A percentile compares a stretch with the other conserved stretches of the same genome.
Evolutionary conservation across 176 grass and related monocot species (phyloP).

Genomic region (Oropetium thomaeum): DNA sequence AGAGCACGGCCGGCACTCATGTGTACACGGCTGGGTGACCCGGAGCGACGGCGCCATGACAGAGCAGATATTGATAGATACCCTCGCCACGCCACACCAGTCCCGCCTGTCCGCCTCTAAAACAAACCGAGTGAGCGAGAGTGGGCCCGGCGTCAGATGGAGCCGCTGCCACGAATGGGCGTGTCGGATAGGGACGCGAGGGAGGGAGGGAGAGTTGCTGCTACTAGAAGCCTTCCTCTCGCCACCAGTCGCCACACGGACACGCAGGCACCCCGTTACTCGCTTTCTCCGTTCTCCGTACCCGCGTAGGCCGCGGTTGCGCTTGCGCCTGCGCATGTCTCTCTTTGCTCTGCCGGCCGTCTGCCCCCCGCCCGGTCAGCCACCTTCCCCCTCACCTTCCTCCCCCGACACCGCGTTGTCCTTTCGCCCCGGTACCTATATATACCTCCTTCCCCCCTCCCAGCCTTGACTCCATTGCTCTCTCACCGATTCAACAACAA

Average conservation of each 20-base stretch:
- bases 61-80: not conserved
- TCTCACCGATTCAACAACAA: not conserved
- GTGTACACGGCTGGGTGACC: slow-evolving; percentile 19
- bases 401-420: slow-evolving; percentile 25
- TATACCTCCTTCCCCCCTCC: not conserved
- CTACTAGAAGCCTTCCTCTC: not conserved
- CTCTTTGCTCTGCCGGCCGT: no score
- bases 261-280: not conserved
- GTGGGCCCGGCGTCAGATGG: not conserved
- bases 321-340: no score
- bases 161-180: not conserved
- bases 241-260: not conserved
- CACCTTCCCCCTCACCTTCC: slow-evolving; percentile 14
- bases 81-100: not conserved
- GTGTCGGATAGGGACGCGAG: not conserved
- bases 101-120: not conserved
- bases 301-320: slow-evolving; percentile 71
- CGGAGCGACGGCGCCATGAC: not conserved
- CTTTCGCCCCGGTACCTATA: slow-evolving; percentile 5
- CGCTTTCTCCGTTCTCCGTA: slow-evolving; percentile 55
- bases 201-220: no score
- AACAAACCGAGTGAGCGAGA: not conserved
- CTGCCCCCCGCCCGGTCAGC: slow-evolving; percentile 12
- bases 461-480: not conserved
- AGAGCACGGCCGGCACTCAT: not conserved